Conservation (phyloP, 805 yeast genomes). For the Priceomyces castillae region DNA sequence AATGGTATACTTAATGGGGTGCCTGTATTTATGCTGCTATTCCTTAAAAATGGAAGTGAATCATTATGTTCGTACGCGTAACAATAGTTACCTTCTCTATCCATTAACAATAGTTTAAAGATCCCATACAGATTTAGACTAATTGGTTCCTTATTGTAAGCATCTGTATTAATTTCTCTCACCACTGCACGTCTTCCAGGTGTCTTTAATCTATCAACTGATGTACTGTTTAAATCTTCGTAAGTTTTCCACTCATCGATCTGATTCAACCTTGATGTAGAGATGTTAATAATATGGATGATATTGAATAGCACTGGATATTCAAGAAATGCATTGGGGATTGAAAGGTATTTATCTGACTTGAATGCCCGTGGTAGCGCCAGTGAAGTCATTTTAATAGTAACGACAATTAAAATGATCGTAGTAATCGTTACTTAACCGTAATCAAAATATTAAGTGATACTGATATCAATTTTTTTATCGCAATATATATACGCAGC, state of each 20-base stretch:
- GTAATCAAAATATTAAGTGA: no score
- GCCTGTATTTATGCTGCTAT: slow-evolving; percentile 15
- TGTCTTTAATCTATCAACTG: slow-evolving; percentile 51
- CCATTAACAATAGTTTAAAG: slow-evolving; percentile 59
- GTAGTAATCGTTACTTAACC: no score
- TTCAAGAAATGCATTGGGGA: slow-evolving; percentile 10
- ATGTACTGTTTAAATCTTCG: slow-evolving; percentile 57
- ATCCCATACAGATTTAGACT: slow-evolving; percentile 17
- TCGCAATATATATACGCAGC: neutral
- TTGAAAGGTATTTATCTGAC: slow-evolving; percentile 10
- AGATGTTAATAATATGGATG: slow-evolving; percentile 51
- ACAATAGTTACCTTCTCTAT: slow-evolving; percentile 45
- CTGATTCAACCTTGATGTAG: slow-evolving; percentile 49
- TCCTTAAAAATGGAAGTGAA: slow-evolving; percentile 47
- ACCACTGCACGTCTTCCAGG: slow-evolving; percentile 32
- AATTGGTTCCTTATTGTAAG: slow-evolving; percentile 6
- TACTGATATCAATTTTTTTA: neutral
- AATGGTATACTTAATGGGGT: slow-evolving; percentile 43
- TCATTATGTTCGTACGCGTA: slow-evolving; percentile 57
- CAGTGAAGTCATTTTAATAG: neutral
- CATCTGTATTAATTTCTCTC: slow-evolving; percentile 49
- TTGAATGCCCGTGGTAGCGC: slow-evolving; percentile 5
- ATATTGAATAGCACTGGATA: slow-evolving; percentile 48
- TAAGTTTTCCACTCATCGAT: slow-evolving; percentile 52
- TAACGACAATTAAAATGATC: no score